A percentile compares a stretch with the other conserved stretches of the same genome.
These are phyloP conservation scores for Lobulomyces angularis DNA, from an alignment of 192 early-diverging fungal species.

Conservation along the genomic window DNA sequence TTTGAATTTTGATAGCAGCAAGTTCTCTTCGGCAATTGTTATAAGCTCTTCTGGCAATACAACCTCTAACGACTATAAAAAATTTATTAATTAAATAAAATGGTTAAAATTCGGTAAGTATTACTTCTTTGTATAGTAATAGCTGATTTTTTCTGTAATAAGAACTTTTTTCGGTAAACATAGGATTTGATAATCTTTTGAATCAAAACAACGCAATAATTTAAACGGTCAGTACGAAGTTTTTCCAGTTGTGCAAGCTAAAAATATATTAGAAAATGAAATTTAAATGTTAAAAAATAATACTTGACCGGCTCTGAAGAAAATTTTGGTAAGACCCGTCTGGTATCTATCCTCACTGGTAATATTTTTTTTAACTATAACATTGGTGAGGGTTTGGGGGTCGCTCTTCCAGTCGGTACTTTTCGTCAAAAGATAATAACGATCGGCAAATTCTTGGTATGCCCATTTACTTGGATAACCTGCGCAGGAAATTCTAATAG, in stretches of 20 bases:
- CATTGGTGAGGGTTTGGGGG: constrained; percentile 24
- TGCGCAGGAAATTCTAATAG: constrained; percentile 94
- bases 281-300: neutral
- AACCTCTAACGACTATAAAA: constrained; percentile 28
- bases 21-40: constrained; percentile 36
- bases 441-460: constrained; percentile 85
- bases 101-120: neutral
- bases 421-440: constrained; percentile 46
- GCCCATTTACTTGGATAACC: constrained; percentile 87
- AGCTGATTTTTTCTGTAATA: constrained; percentile 13
- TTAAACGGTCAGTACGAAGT: constrained; percentile 69
- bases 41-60: constrained; percentile 51
- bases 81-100: neutral
- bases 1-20: constrained; percentile 72
- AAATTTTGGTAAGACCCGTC: constrained; percentile 89
- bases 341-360: constrained; percentile 78
- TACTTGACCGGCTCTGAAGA: constrained; percentile 92
- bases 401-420: constrained; percentile 43
- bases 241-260: constrained; percentile 74
- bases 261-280: constrained; percentile 3
- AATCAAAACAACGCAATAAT: constrained; percentile 67
- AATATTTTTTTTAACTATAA: constrained; percentile 51
- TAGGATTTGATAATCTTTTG: constrained; percentile 76
- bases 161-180: constrained; percentile 50
- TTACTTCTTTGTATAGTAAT: constrained; percentile 6